Conservation (phyloP, 345 rosid species). For the Bruguiera gymnorhiza region DNA sequence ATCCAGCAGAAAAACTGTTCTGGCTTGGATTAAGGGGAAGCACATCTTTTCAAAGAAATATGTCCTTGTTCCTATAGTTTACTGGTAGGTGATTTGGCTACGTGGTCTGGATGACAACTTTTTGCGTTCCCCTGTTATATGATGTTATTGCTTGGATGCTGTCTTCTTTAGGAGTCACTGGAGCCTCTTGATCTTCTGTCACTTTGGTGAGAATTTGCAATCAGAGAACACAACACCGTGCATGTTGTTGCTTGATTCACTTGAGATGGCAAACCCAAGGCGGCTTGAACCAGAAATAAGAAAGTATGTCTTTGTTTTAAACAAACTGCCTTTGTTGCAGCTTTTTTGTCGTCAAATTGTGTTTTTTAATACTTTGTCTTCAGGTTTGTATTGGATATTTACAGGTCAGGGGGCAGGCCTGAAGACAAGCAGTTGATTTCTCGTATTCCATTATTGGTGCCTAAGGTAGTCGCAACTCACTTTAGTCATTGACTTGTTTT, state of each 20-base stretch:
- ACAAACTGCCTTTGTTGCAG: neutral
- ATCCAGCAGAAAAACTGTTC: conserved; percentile 28
- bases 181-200: conserved; percentile 72
- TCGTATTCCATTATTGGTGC: conserved; percentile 42
- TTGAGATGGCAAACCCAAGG: conserved; percentile 46
- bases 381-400: conserved; percentile 66
- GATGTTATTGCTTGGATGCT: conserved; percentile 14
- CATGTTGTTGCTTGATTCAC: conserved; percentile 70
- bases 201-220: conserved; percentile 48
- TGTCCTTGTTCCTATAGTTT: conserved; percentile 65
- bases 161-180: conserved; percentile 46
- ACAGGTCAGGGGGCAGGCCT: conserved; percentile 40
- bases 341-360: neutral
- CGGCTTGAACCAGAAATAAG: conserved; percentile 60
- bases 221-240: conserved; percentile 42
- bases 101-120: neutral
- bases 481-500: neutral
- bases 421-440: conserved; percentile 37
- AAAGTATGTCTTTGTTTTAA: conserved; percentile 28
- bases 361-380: conserved; percentile 4
- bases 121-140: neutral
- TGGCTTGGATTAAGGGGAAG: conserved; percentile 50
- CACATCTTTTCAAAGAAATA: conserved; percentile 54
- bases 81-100: conserved; percentile 37
- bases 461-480: conserved; percentile 34